Conservation (phyloP, 768 basidiomycete species). For the Auricularia auricula-judae region DNA sequence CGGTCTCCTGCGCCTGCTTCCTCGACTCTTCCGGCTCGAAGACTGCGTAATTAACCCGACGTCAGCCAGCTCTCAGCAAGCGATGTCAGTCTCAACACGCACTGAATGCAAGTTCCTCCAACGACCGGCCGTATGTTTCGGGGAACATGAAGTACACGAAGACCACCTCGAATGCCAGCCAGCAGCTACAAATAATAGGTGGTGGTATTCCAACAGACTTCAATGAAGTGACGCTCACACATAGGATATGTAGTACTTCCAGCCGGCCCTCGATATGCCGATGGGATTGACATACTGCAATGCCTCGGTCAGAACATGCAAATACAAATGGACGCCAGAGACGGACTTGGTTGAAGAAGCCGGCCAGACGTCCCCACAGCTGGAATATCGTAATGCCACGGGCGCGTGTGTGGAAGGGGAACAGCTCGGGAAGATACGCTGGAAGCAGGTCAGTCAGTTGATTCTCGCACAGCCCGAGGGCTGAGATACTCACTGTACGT, state of each 20-base stretch:
- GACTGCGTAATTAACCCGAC: background rate
- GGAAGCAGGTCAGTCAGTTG: constrained; percentile 2
- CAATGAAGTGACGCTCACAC: background rate
- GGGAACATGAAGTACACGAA: constrained; percentile 56
- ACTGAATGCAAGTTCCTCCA: constrained; percentile 54
- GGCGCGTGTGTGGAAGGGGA: constrained; percentile 52
- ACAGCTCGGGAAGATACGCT: constrained; percentile 59
- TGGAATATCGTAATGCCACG: constrained; percentile 54
- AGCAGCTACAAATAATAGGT: constrained; percentile 20
- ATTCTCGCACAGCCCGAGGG: background rate
- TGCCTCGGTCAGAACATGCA: constrained; percentile 13
- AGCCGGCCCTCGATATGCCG: constrained; percentile 23
- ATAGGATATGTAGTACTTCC: constrained; percentile 43
- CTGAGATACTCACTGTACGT: constrained; percentile 33
- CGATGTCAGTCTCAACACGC: constrained; percentile 13
- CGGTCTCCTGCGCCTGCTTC: constrained; percentile 6
- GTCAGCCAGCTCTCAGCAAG: too few species aligned
- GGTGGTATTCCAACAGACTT: background rate
- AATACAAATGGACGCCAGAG: constrained; percentile 48
- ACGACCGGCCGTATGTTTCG: constrained; percentile 40
- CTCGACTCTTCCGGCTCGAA: constrained; percentile 2
- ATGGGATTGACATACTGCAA: too few species aligned
- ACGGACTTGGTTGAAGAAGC: constrained; percentile 57
- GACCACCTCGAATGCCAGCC: constrained; percentile 39
- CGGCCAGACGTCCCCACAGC: constrained; percentile 41